Evolutionary conservation across 352 stramenopile genomes (phyloP), one percentile per base, ranked within the genome.

Genomic region (Blastocystis sp.): DNA sequence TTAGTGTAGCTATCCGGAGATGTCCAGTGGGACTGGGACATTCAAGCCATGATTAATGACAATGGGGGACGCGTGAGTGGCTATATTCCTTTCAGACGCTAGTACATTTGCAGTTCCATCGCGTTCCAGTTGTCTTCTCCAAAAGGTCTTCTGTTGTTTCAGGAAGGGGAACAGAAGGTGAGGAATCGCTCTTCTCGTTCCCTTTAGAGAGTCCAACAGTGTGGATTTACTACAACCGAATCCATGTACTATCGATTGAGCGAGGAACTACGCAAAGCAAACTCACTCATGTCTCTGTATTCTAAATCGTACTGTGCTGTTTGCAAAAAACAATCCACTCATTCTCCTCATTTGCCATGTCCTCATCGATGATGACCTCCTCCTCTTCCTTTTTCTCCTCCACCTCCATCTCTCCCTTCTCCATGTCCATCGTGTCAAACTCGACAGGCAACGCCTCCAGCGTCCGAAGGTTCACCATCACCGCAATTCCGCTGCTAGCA

Each of bases 361-460:
- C 48, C 51, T 81, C 69, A 24, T 81, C 69, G 21, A 81, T 81
- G 21, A 81, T 32, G 4, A 81, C 42, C 51, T 87, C 84, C 21
- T 87, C 75, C 29, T 87, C 71, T 34, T 59, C 38, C 34, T 79
- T 42, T 32, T 49, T 18, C 44, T 51, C 64, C 57, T 87, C 81
- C 4, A 77, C 71, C n/a, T 86, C 84, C 29, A 49, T 40, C n/a
- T 46, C 36, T 36, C 27, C 21, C 42, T 57, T 9, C 29, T 67
- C 64, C n/a, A 51, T 24, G 44, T 87, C 48, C 48, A 29, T 44
- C 34, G 46, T 64, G n/a, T 81, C 48, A n/a, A 81, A 81, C 11
- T n/a, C 18, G 18, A 81, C 63, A 14, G 48, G 46, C 14, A 27
- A 27, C 34, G 36, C 48, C 9, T 14, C 34, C 29, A 65, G 46